These are phyloP conservation scores for Hanseniaspora guilliermondii DNA, from an alignment of 805 yeast genomes.

Conservation along the genomic window DNA sequence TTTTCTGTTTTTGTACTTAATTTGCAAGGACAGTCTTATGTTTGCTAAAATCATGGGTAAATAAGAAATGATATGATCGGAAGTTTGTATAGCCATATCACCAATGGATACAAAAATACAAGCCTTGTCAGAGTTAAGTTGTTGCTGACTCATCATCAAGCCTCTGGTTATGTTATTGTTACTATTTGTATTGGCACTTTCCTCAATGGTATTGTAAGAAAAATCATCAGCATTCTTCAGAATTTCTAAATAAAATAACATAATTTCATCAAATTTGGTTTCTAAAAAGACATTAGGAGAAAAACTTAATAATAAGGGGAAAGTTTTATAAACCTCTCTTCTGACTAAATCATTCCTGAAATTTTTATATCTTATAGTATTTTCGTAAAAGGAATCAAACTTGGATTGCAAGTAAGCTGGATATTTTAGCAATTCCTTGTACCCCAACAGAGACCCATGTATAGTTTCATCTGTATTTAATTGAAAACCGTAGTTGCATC, in stretches of 20 bases:
- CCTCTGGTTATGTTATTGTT: conserved; percentile 8
- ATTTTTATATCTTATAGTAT: conserved; percentile 60
- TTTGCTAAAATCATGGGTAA: conserved; percentile 77
- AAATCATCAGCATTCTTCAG: conserved; percentile 48
- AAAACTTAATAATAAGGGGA: conserved; percentile 73
- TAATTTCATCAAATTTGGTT: conserved; percentile 65
- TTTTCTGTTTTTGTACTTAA: conserved; percentile 41
- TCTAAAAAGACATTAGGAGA: conserved; percentile 65
- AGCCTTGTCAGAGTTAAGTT: conserved; percentile 43
- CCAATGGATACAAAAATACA: conserved; percentile 74
- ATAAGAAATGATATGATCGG: conserved; percentile 75
- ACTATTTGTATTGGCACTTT: conserved; percentile 14
- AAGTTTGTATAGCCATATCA: conserved; percentile 60
- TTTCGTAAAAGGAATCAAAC: conserved; percentile 66
- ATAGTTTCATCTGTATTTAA: conserved; percentile 48
- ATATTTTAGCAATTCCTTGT: conserved; percentile 59
- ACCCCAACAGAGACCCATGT: conserved; percentile 80
- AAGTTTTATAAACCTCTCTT: conserved; percentile 68
- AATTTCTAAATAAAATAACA: conserved; percentile 65
- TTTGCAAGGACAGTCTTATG: conserved; percentile 62
- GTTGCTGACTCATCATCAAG: conserved; percentile 10
- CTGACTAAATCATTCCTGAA: conserved; percentile 65
- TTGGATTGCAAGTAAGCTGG: conserved; percentile 58
- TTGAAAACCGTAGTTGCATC: conserved; percentile 50
- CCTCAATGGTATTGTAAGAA: conserved; percentile 15